Percentiles rank a stretch among this genome's conserved stretches.
Conservation (phyloP, 192 early-diverging fungal genomes). For the Phlyctochytrium planicorne region DNA sequence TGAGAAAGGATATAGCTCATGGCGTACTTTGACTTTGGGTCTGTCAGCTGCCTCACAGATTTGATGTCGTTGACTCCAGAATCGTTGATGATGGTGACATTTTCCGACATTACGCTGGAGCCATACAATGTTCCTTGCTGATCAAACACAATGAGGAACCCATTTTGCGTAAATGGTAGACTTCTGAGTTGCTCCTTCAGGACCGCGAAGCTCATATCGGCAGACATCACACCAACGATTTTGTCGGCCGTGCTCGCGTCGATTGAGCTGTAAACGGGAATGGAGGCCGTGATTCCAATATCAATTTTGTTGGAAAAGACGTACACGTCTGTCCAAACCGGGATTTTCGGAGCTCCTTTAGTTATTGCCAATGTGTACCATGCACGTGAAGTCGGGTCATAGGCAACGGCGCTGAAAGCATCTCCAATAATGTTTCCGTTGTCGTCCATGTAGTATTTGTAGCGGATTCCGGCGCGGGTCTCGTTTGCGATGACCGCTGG, state of each 20-base stretch:
- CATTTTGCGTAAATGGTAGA: neutral
- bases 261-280: neutral
- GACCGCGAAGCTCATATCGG: neutral
- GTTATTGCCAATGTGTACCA: neutral
- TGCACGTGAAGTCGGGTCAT: neutral
- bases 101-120: neutral
- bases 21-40: neutral
- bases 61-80: neutral
- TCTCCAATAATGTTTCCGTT: neutral
- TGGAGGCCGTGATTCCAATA: neutral
- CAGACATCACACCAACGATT: neutral
- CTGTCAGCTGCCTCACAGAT: neutral
- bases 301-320: neutral
- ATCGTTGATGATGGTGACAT: neutral
- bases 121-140: neutral
- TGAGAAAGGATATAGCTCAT: neutral
- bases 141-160: neutral
- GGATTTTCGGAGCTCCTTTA: neutral
- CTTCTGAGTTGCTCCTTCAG: neutral
- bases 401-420: neutral
- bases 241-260: neutral
- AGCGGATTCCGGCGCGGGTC: neutral
- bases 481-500: neutral
- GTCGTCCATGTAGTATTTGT: neutral
- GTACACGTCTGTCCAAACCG: neutral